These are phyloP conservation scores for Clonostachys solani DNA, from an alignment of 2,329 filamentous ascomycete genomes.

Conservation along the genomic window DNA sequence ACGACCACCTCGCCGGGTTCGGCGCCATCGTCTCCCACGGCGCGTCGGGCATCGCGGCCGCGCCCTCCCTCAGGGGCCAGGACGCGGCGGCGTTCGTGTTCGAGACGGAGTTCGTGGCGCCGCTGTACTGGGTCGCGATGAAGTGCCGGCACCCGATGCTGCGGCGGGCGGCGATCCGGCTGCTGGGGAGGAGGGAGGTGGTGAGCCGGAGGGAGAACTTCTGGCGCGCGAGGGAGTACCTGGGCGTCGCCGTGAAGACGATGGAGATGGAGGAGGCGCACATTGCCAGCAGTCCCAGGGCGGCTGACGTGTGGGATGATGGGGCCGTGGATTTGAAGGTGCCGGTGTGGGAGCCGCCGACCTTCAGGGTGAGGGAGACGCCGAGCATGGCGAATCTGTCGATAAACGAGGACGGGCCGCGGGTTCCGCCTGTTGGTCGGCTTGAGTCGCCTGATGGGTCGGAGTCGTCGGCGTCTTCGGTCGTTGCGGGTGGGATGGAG, in stretches of 20 bases:
- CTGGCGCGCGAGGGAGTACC: constrained; percentile 26
- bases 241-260: constrained; percentile 23
- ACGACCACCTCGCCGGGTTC: constrained; percentile 26
- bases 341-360: constrained; percentile 1
- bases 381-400: no score
- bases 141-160: constrained; percentile 36
- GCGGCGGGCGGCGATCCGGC: constrained; percentile 27
- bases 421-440: no score
- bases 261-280: constrained; percentile 27
- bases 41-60: constrained; percentile 15
- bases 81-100: constrained; percentile 27
- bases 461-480: no score
- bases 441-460: no score
- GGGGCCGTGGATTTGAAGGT: background rate
- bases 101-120: constrained; percentile 34
- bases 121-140: constrained; percentile 32
- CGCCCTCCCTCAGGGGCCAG: constrained; percentile 4
- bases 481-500: no score
- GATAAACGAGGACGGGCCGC: no score
- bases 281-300: background rate
- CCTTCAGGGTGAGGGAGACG: background rate
- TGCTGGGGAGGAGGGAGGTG: constrained; percentile 23
- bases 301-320: no score
- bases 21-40: constrained; percentile 28
- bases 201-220: constrained; percentile 29